phyloP scores from a whole-genome alignment of 1,284 basidiomycete species.

The Thelephora terrestris region DNA sequence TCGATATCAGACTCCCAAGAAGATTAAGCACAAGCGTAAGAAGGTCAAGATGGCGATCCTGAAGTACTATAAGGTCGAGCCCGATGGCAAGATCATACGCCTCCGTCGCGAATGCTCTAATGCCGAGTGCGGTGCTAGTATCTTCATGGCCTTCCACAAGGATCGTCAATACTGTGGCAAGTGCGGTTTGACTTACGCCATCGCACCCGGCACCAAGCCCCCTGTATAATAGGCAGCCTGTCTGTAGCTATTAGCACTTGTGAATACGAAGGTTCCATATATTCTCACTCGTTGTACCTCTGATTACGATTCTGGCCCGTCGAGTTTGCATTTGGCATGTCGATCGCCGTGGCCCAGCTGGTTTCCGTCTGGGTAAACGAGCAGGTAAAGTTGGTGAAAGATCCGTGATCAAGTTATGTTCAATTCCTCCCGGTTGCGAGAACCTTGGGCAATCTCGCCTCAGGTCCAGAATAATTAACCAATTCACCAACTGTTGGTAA shows the following conservation, averaged over 20 bases:
- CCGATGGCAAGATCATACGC: conserved; percentile 99
- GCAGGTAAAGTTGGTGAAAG: neutral
- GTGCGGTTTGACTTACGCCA: conserved; percentile 87
- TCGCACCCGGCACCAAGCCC: conserved; percentile 71
- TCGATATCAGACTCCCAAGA: conserved; percentile 83
- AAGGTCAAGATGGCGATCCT: conserved; percentile 99
- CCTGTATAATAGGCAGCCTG: conserved; percentile 29
- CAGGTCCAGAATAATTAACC: too few relatives aligned
- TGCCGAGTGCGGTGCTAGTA: conserved; percentile 88
- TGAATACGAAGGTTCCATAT: neutral
- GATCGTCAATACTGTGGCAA: conserved; percentile 96
- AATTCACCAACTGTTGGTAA: too few relatives aligned
- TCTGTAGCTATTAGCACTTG: neutral
- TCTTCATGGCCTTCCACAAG: conserved; percentile 95
- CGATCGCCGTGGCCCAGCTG: neutral
- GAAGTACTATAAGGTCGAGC: conserved; percentile 99
- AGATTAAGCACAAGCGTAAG: conserved; percentile 99
- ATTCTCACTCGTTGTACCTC: too few relatives aligned
- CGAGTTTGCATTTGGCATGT: neutral
- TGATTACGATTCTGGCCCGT: too few relatives aligned
- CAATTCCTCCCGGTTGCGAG: neutral
- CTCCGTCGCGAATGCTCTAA: conserved; percentile 93
- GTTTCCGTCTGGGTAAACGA: neutral
- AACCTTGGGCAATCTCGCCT: too few relatives aligned
- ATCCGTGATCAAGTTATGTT: neutral